Evolutionary conservation across 169 alveolate species (phyloP).

Genomic region (Plasmodium billcollinsi): DNA sequence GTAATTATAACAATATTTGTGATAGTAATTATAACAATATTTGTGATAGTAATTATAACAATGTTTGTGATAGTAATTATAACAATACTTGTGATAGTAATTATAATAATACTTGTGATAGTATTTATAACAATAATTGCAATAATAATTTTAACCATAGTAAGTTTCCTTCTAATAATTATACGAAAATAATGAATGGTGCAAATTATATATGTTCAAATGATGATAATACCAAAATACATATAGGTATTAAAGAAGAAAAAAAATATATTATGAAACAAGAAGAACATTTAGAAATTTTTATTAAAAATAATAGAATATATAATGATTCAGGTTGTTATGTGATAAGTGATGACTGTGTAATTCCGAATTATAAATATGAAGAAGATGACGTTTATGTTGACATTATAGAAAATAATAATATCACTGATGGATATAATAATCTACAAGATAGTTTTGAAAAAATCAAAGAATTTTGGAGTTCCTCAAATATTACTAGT

Average conservation of each 20-base stretch:
- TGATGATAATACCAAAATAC: neutral
- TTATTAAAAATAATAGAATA: neutral
- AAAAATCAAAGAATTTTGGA: too few relatives aligned
- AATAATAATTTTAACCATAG: neutral
- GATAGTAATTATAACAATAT: neutral
- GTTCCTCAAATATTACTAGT: too few relatives aligned
- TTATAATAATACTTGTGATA: neutral
- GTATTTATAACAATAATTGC: neutral
- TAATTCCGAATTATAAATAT: neutral
- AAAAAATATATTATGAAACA: neutral
- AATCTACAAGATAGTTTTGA: neutral
- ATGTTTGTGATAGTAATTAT: neutral
- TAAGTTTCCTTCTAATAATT: neutral
- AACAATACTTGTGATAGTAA: neutral
- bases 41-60: neutral
- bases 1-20: neutral
- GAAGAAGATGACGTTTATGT: neutral
- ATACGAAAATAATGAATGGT: conserved; percentile 1
- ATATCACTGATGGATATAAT: neutral
- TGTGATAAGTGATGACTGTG: neutral
- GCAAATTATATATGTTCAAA: neutral
- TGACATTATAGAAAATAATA: conserved; percentile 1
- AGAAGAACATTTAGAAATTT: neutral
- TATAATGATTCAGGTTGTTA: neutral
- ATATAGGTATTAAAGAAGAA: neutral